Evolutionary conservation across 306 rosid genomes (phyloP).

Genomic region (Glycyrrhiza uralensis): DNA sequence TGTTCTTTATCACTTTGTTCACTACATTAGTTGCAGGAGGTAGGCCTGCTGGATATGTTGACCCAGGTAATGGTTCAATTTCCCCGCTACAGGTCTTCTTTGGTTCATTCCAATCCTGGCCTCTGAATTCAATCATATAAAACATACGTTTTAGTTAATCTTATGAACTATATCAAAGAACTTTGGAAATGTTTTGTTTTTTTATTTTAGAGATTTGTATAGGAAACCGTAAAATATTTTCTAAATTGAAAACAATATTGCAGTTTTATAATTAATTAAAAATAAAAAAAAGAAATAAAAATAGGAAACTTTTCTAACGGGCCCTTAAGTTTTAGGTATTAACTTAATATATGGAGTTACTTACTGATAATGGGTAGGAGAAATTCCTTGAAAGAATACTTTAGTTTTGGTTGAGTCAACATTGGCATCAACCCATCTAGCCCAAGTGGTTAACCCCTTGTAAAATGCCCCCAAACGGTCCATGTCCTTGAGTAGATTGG

Average conservation of each 20-base stretch:
- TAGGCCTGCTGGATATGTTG: constrained; percentile 66
- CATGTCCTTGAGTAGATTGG: constrained; percentile 49
- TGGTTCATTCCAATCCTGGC: constrained; percentile 84
- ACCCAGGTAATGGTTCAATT: constrained; percentile 59
- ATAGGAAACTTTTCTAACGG: too few relatives aligned
- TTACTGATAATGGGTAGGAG: constrained; percentile 85
- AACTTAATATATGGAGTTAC: constrained; percentile 20
- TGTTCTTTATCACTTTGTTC: constrained; percentile 57
- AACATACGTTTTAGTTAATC: background rate
- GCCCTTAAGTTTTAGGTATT: too few relatives aligned
- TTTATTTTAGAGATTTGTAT: too few relatives aligned
- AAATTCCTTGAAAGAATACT: constrained; percentile 84
- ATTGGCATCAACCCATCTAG: constrained; percentile 68
- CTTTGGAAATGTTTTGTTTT: background rate
- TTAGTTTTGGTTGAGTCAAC: constrained; percentile 56
- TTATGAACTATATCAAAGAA: background rate
- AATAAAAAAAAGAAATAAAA: too few relatives aligned
- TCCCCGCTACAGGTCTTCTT: constrained; percentile 71
- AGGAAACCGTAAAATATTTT: too few relatives aligned
- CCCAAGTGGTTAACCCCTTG: constrained; percentile 79
- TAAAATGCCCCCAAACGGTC: constrained; percentile 69
- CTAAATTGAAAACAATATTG: too few relatives aligned
- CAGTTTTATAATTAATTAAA: too few relatives aligned
- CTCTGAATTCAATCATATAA: constrained; percentile 48
- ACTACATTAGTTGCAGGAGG: constrained; percentile 70